Evolutionary conservation across 495 filamentous ascomycete species (phyloP).

Genomic region (Trichoderma reesei): DNA sequence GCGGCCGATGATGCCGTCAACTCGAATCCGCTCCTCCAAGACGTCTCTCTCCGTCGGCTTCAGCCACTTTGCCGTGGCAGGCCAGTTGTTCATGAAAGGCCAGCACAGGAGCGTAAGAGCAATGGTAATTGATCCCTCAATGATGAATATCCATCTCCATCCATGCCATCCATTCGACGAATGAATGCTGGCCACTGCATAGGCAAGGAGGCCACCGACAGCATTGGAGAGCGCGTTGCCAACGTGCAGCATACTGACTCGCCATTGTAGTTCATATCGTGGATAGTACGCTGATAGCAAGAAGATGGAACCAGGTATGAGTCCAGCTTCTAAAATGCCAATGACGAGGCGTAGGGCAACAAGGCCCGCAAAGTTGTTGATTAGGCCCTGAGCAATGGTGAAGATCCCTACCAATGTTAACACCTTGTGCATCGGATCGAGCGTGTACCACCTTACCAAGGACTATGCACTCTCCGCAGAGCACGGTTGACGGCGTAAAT

Average conservation of each 20-base stretch:
- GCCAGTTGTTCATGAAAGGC: constrained; percentile 2
- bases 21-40: neutral
- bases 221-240: constrained; percentile 12
- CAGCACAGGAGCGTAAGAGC: neutral
- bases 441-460: neutral
- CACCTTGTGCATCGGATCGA: neutral
- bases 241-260: constrained; percentile 16
- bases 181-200: constrained; percentile 9
- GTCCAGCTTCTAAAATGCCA: constrained; percentile 40
- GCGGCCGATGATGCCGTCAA: neutral
- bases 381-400: constrained; percentile 35
- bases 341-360: constrained; percentile 37
- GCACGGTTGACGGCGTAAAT: neutral
- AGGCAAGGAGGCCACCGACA: constrained; percentile 8
- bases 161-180: constrained; percentile 11
- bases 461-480: neutral
- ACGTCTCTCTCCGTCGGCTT: neutral
- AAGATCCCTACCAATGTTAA: constrained; percentile 21
- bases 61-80: constrained; percentile 1
- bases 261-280: constrained; percentile 42
- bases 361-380: constrained; percentile 32
- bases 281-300: constrained; percentile 33
- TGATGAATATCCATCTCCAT: constrained; percentile 10
- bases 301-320: constrained; percentile 40
- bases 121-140: neutral